These are phyloP conservation scores for Trapa incisa DNA, from an alignment of 345 rosid species.

Conservation along the genomic window DNA sequence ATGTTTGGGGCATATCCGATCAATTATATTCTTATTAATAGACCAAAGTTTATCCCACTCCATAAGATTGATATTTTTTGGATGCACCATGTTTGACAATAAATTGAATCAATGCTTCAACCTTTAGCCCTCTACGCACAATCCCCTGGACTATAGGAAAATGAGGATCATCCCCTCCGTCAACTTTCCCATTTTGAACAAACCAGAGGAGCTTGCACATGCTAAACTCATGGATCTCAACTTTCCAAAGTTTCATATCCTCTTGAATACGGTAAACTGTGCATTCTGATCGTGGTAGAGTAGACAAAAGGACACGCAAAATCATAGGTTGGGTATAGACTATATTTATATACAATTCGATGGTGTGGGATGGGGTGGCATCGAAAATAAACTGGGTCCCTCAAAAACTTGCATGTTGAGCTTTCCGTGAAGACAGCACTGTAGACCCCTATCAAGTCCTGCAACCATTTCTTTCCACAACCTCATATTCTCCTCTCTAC, in stretches of 20 bases:
- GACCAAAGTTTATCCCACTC: conserved; percentile 99
- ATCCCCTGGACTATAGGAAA: conserved; percentile 99
- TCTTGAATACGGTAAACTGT: conserved; percentile 64
- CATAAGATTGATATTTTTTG: conserved; percentile 81
- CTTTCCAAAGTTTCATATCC: conserved; percentile 71
- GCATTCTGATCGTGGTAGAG: conserved; percentile 81
- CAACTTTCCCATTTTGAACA: conserved; percentile 73
- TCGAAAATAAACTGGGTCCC: conserved; percentile 95
- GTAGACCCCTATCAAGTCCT: conserved; percentile 65
- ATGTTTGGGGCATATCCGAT: conserved; percentile 92
- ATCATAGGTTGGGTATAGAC: conserved; percentile 92
- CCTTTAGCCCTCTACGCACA: conserved; percentile 77
- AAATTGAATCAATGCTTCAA: conserved; percentile 83
- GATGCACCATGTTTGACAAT: conserved; percentile 96
- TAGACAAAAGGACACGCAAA: conserved; percentile 97
- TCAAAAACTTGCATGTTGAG: conserved; percentile 86
- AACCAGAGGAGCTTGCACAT: conserved; percentile 95
- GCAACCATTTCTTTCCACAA: conserved; percentile 87
- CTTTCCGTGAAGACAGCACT: conserved; percentile 88
- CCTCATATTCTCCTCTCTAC: conserved; percentile 46
- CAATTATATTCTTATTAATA: conserved; percentile 79
- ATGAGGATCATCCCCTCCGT: conserved; percentile 98
- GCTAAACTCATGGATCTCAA: conserved; percentile 72
- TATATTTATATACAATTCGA: conserved; percentile 73
- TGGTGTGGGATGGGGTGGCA: conserved; percentile 90